These are phyloP conservation scores for Suillus brevipes DNA, from an alignment of 768 basidiomycete genomes.

Conservation along the genomic window DNA sequence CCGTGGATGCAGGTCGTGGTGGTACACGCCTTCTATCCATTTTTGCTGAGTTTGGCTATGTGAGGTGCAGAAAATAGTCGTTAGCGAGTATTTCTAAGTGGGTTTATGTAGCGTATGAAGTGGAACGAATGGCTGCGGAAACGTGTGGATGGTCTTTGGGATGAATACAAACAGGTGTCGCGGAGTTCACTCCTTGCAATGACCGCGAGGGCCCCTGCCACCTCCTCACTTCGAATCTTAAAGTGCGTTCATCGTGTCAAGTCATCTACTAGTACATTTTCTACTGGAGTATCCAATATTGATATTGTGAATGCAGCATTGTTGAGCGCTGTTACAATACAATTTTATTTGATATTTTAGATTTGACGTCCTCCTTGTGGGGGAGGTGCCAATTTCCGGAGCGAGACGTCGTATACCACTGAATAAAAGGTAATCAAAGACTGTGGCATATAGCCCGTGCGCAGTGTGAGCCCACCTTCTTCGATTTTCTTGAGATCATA, in stretches of 20 bases:
- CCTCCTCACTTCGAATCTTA: not conserved
- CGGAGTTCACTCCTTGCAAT: constrained; percentile 3
- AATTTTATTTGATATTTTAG: not conserved
- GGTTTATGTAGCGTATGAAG: not conserved
- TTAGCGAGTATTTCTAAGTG: constrained; percentile 1
- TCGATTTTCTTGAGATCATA: constrained; percentile 89
- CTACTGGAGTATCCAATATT: not conserved
- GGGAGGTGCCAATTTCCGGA: constrained; percentile 56
- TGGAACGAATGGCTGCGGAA: not conserved
- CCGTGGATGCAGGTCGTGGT: constrained; percentile 68
- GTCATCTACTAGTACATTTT: not conserved
- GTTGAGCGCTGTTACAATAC: not conserved
- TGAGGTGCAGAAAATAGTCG: not conserved
- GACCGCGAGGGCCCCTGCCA: constrained; percentile 1
- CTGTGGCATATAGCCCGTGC: constrained; percentile 1
- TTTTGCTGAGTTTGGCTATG: constrained; percentile 4
- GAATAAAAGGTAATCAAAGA: constrained; percentile 9
- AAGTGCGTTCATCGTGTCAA: not conserved
- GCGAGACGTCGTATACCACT: constrained; percentile 87
- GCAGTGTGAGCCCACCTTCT: constrained; percentile 55
- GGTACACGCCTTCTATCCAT: constrained; percentile 72
- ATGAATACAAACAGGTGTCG: not conserved
- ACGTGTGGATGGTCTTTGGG: constrained; percentile 5
- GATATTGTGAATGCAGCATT: not conserved
- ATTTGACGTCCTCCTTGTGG: not conserved